A percentile compares a stretch with the other conserved stretches of the same genome.
Evolutionary conservation across 345 rosid species (phyloP).

Genomic region (Pistacia vera): DNA sequence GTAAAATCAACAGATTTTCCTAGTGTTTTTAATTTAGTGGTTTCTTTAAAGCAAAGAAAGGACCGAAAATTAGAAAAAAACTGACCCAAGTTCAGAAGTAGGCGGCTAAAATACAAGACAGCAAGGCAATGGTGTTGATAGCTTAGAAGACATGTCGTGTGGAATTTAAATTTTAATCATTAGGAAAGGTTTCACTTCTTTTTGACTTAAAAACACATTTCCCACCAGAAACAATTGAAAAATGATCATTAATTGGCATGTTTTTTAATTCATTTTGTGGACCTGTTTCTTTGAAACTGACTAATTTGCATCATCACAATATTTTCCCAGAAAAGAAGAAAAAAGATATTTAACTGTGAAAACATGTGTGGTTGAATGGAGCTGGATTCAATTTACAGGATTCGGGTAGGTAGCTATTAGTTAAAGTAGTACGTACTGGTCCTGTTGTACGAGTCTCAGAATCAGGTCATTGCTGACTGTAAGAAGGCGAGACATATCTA

Average conservation of each 20-base stretch:
- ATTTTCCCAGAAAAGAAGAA: neutral
- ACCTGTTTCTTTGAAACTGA: neutral
- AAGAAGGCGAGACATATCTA: neutral
- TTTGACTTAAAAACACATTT: constrained; percentile 3
- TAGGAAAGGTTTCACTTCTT: constrained; percentile 1
- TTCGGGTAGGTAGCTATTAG: neutral
- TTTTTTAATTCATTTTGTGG: neutral
- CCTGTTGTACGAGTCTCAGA: neutral
- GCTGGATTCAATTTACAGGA: neutral
- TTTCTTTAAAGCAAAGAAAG: neutral
- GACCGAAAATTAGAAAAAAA: neutral
- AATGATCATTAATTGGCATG: neutral
- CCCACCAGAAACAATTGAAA: neutral
- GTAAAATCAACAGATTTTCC: constrained; percentile 12
- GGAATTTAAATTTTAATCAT: constrained; percentile 41
- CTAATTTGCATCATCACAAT: neutral
- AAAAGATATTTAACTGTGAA: neutral
- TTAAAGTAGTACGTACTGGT: neutral
- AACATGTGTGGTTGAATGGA: neutral
- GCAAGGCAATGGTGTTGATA: constrained; percentile 5
- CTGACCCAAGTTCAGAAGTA: neutral
- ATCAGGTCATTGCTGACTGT: neutral
- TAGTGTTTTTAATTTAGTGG: neutral
- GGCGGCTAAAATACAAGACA: neutral
- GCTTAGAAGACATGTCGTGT: constrained; percentile 47